Base-by-base conservation (phyloP, 305 asterid species). In the Nicotiana rustica region DNA sequence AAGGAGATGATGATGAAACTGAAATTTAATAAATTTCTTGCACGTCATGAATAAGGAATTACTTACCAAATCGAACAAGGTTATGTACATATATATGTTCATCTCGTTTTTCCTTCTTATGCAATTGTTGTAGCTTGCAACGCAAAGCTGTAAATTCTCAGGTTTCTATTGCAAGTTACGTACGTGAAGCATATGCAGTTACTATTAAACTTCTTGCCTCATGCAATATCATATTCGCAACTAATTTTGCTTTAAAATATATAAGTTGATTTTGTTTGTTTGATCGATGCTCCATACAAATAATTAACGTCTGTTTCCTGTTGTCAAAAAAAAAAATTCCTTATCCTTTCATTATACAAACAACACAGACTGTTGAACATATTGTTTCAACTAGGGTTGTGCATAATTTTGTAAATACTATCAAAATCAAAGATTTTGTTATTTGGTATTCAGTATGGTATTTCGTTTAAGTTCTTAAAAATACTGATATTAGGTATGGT, bases 1-100 rank as follows among this genome's bases (percentile, higher is more conserved):
- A 83, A 64, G 92, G 71, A 7, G 82, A 81, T 59, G 87, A 88
- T 76, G 76, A 78, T 31, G 60, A 12, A 21, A 73, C 38, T 73
- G 14, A 21, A 21, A 21, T 73, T 73, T 73, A 47, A 13, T 31
- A 31, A 31, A 31, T 13, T 47, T 71, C 1, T 47, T 71, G 18
- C 5, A 41, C 2, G 7, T 3, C 7, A 12, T 52, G 38, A 6
- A 19, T 69, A 38, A 69, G 78, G 78, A 18, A n/a, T 57, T 57
- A 57, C 25, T 44, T 5, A 21, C 38, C 61, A 19, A 71, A 71
- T 47, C 3, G 0, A 7, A 21, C 0, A 47, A 47, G 14, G 79
- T 71, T 6, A 71, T 47, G 79, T 47, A 47, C 10, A 25, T 25
- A 25, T 25, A 73, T 71, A 73, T 21, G 21, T 73, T 14, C 0